A percentile compares a stretch with the other conserved stretches of the same genome.
Conservation (phyloP, 129 eudicot species). For the Artemisia argyi region DNA sequence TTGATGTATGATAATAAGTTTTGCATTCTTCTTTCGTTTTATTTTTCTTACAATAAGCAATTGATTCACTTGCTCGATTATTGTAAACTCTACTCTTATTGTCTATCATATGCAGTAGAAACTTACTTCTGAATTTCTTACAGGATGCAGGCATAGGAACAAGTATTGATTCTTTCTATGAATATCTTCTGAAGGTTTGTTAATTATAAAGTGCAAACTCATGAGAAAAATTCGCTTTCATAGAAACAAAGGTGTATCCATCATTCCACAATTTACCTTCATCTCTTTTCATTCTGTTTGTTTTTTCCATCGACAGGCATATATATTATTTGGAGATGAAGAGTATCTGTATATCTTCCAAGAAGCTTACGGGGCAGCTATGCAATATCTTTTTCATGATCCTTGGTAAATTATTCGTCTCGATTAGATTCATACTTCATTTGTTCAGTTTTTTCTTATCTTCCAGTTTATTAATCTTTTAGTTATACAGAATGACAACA, state of each 20-base stretch:
- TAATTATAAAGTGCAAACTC: conserved; percentile 3
- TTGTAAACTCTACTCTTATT: not conserved
- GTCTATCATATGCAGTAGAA: conserved; percentile 3
- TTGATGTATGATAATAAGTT: too few species aligned
- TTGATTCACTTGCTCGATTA: not conserved
- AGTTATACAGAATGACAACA: conserved; percentile 22
- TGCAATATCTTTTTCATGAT: conserved; percentile 84
- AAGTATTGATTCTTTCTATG: conserved; percentile 98
- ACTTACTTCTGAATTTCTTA: conserved; percentile 15
- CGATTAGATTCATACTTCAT: not conserved
- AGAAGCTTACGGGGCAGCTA: conserved; percentile 97
- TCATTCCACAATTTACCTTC: conserved; percentile 1
- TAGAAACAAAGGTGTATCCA: not conserved
- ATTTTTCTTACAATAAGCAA: conserved; percentile 8
- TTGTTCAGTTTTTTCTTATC: conserved; percentile 11
- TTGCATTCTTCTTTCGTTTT: not conserved
- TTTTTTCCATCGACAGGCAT: conserved; percentile 55
- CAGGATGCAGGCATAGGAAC: conserved; percentile 99
- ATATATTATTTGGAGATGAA: conserved; percentile 89
- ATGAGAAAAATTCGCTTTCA: not conserved
- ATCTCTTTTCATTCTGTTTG: not conserved
- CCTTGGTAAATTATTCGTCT: conserved; percentile 63
- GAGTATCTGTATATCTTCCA: conserved; percentile 90
- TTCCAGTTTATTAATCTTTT: not conserved
- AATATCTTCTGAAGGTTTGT: conserved; percentile 89